These are phyloP conservation scores for Neurospora sublineolata DNA, from an alignment of 495 filamentous ascomycete species.

Conservation along the genomic window DNA sequence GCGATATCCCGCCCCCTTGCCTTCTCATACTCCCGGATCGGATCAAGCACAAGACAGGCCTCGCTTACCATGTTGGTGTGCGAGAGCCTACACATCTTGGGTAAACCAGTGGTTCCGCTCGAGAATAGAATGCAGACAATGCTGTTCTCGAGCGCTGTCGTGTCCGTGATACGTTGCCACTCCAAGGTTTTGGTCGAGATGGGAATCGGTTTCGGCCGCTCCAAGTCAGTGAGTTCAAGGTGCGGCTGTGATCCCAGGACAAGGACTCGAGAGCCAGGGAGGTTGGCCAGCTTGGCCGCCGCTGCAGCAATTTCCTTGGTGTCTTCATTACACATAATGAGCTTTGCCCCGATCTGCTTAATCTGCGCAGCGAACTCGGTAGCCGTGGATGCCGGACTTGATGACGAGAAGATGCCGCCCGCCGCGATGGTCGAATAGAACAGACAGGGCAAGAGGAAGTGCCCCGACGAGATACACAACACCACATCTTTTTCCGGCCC, in stretches of 20 bases:
- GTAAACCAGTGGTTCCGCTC: constrained; percentile 70
- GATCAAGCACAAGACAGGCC: constrained; percentile 12
- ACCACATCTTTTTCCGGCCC: constrained; percentile 41
- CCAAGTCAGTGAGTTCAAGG: constrained; percentile 4
- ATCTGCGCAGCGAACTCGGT: constrained; percentile 34
- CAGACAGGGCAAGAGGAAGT: constrained; percentile 32
- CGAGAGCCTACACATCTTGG: constrained; percentile 71
- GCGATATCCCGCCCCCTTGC: neutral
- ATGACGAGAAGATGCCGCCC: constrained; percentile 39
- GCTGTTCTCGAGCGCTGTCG: constrained; percentile 19
- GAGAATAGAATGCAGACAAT: constrained; percentile 67
- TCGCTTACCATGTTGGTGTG: constrained; percentile 52
- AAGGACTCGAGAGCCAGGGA: constrained; percentile 32
- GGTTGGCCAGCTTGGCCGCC: constrained; percentile 48
- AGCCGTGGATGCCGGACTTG: constrained; percentile 28
- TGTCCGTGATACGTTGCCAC: constrained; percentile 38
- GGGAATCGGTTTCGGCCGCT: neutral
- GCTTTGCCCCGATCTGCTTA: constrained; percentile 33
- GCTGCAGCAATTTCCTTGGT: constrained; percentile 44
- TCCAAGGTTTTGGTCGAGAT: constrained; percentile 10
- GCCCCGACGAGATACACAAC: constrained; percentile 37
- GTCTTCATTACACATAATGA: constrained; percentile 39
- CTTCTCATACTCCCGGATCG: constrained; percentile 3
- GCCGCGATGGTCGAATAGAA: constrained; percentile 41
- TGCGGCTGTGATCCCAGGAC: constrained; percentile 15